Evolutionary conservation across 495 filamentous ascomycete genomes (phyloP), one percentile per base, ranked within the genome.

Genomic region (Sporormia fimetaria): DNA sequence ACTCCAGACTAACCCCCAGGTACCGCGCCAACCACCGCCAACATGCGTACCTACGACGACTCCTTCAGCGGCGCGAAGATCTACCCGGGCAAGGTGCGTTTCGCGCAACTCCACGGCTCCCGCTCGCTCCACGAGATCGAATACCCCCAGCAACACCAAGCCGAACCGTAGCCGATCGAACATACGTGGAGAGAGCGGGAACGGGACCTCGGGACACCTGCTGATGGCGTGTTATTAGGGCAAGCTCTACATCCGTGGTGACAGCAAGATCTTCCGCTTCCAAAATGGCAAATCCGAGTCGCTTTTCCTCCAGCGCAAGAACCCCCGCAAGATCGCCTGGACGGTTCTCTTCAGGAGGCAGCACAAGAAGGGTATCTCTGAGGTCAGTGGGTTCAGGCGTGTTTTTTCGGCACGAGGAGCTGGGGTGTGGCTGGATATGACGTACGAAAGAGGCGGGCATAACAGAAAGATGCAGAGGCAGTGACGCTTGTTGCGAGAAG

Each of bases 221-320:
- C 51, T 54, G 45, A 54, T 40, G 35, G 31, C 37, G 6, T 17
- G 8, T 34, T 2, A 24, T 34, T 33, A 95, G 87, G 87, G 87
- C 71, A 96, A 96, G 73, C 80, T 99, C 69, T 99, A 84, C 73
- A 71, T 99, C 74, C 84, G 90, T 70, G 86, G 87, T 62, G 90
- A 99, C 76, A 94, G 84, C 86, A 99, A 95, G 76, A 78, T 96
- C 76, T 99, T 99, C 78, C 86, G 90, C 60, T 99, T 99, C 81
- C 84, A 92, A 69, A 96, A 92, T 68, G 87, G 90, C 75, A 99
- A 99, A 74, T 87, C 87, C 74, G 92, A 99, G 70, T 93, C 84
- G 51, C 82, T 99, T 54, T 96, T 96, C 78, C 86, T 96, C 51
- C 90, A 99, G 75, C 88, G 90, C 74, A 99, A 99, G 81, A 99